Percentiles rank a stretch among this genome's conserved stretches.
These are phyloP conservation scores for Adansonia grandidieri DNA, from an alignment of 441 rosid genomes.

Conservation along the genomic window DNA sequence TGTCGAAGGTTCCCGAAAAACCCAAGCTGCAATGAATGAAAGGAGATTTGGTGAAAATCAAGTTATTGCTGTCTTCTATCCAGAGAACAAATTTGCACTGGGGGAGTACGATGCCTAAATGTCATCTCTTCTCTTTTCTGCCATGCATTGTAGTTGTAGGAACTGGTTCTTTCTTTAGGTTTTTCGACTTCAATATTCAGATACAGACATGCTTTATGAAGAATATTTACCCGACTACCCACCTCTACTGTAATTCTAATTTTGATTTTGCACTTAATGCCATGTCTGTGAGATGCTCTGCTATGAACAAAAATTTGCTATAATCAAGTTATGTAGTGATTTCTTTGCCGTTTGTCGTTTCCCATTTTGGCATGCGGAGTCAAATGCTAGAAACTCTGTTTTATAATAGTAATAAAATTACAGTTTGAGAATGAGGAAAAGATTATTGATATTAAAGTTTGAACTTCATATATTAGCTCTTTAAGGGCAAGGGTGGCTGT, in stretches of 20 bases:
- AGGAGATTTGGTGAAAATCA: conserved; percentile 62
- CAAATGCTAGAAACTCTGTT: too few relatives aligned
- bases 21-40: conserved; percentile 50
- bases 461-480: too few relatives aligned
- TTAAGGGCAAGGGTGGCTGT: too few relatives aligned
- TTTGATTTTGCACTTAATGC: neutral
- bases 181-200: neutral
- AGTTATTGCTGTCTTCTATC: conserved; percentile 54
- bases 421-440: too few relatives aligned
- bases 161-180: neutral
- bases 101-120: conserved; percentile 44
- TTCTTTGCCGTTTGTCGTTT: neutral
- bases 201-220: neutral
- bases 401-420: too few relatives aligned
- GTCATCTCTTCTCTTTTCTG: neutral
- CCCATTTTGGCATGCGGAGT: too few relatives aligned
- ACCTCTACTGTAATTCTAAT: neutral
- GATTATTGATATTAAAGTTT: too few relatives aligned
- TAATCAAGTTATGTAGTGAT: neutral
- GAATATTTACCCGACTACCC: neutral
- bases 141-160: neutral
- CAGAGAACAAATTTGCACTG: conserved; percentile 50
- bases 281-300: neutral
- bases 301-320: neutral
- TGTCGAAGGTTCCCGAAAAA: conserved; percentile 44